Conservation (phyloP, 2,329 filamentous ascomycete species). For the Alternaria ethzedia region DNA sequence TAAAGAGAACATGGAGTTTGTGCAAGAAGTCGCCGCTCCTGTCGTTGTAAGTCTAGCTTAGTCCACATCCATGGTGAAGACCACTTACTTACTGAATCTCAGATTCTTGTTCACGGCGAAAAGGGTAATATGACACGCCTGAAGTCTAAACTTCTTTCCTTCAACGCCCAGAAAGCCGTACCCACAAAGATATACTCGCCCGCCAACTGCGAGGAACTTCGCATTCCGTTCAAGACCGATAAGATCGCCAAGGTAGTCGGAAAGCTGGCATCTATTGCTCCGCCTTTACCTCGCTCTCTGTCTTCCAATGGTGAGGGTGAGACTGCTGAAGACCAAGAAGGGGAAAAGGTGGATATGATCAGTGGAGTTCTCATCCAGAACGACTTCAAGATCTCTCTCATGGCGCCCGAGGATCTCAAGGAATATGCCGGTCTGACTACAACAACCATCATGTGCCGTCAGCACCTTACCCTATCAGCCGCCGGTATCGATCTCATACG, state of each 20-base stretch:
- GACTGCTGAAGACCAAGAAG: slow-evolving; percentile 27
- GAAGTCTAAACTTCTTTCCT: slow-evolving; percentile 91
- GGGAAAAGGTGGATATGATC: slow-evolving; percentile 64
- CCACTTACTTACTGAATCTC: slow-evolving; percentile 7
- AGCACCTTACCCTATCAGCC: slow-evolving; percentile 84
- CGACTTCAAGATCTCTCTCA: slow-evolving; percentile 95
- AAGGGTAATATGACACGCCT: slow-evolving; percentile 98
- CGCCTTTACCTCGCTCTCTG: slow-evolving; percentile 58
- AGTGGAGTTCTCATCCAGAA: slow-evolving; percentile 94
- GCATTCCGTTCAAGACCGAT: slow-evolving; percentile 93
- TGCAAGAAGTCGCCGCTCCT: slow-evolving; percentile 89
- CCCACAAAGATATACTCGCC: slow-evolving; percentile 94
- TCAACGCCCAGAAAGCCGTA: slow-evolving; percentile 79
- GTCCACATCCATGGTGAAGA: neutral
- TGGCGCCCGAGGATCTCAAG: slow-evolving; percentile 93
- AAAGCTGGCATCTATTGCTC: slow-evolving; percentile 82
- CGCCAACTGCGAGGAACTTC: slow-evolving; percentile 91
- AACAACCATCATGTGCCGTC: slow-evolving; percentile 90
- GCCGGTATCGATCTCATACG: slow-evolving; percentile 89
- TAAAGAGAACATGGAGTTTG: slow-evolving; percentile 93
- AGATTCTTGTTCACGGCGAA: slow-evolving; percentile 97
- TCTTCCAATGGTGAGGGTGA: slow-evolving; percentile 33
- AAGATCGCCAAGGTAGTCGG: slow-evolving; percentile 97
- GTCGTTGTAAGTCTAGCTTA: slow-evolving; percentile 75
- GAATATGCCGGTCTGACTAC: slow-evolving; percentile 98